A percentile compares a stretch with the other conserved stretches of the same genome.
Conservation (phyloP, 169 alveolate species). For the Babesia caballi region DNA sequence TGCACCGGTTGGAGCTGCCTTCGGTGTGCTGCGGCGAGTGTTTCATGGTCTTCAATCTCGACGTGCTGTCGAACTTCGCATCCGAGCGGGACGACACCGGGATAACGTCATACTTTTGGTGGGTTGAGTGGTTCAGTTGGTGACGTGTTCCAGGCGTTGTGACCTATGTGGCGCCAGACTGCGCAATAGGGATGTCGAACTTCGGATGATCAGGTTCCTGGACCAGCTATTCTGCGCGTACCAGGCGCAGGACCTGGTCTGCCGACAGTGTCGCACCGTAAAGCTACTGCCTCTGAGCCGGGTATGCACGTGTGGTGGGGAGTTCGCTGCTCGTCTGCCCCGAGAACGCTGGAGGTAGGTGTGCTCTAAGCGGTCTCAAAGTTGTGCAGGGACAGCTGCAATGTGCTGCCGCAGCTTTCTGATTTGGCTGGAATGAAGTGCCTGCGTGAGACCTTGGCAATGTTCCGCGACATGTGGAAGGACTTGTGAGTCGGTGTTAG, state of each 20-base stretch:
- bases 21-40: slow-evolving; percentile 69
- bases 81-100: slow-evolving; percentile 62
- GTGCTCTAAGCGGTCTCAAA: not conserved
- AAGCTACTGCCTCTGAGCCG: slow-evolving; percentile 25
- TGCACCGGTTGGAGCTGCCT: slow-evolving; percentile 44
- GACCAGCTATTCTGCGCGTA: slow-evolving; percentile 55
- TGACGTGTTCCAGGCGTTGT: slow-evolving; percentile 2
- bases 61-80: slow-evolving; percentile 64
- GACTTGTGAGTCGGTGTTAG: no score
- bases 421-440: slow-evolving; percentile 38
- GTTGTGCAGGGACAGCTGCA: slow-evolving; percentile 20
- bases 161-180: slow-evolving; percentile 35
- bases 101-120: slow-evolving; percentile 11
- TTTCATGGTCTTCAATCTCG: slow-evolving; percentile 69
- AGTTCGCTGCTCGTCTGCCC: slow-evolving; percentile 25
- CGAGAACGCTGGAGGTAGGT: slow-evolving; percentile 40
- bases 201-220: slow-evolving; percentile 34
- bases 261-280: slow-evolving; percentile 41
- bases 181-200: slow-evolving; percentile 38
- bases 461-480: slow-evolving; percentile 20
- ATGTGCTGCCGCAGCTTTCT: slow-evolving; percentile 34
- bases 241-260: slow-evolving; percentile 49
- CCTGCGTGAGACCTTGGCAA: slow-evolving; percentile 36
- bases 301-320: slow-evolving; percentile 49
- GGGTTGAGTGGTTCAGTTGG: not conserved